Evolutionary conservation across 495 filamentous ascomycete species (phyloP).

Genomic region (Daldinia loculata): DNA sequence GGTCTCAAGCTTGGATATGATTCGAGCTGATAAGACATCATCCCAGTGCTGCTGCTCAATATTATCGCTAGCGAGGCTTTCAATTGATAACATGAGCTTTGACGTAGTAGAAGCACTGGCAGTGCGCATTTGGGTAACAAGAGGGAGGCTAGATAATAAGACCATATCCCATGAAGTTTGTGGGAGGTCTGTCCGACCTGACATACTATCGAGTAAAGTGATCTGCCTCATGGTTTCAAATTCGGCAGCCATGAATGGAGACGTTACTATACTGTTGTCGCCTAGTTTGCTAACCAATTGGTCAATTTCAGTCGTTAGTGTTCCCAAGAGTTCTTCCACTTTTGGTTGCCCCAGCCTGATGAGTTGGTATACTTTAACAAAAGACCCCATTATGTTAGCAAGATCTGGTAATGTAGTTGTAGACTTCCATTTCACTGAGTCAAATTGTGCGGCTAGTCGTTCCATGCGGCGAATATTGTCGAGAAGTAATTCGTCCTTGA

Average conservation of each 20-base stretch:
- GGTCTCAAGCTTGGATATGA: slow-evolving; percentile 65
- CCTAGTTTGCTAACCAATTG: slow-evolving; percentile 60
- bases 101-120: slow-evolving; percentile 49
- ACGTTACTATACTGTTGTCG: slow-evolving; percentile 50
- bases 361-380: slow-evolving; percentile 59
- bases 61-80: slow-evolving; percentile 52
- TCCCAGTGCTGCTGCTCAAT: slow-evolving; percentile 56
- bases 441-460: slow-evolving; percentile 76
- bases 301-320: slow-evolving; percentile 65
- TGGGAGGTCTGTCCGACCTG: slow-evolving; percentile 18
- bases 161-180: slow-evolving; percentile 45
- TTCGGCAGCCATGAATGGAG: slow-evolving; percentile 64
- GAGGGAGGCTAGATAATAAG: slow-evolving; percentile 58
- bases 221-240: slow-evolving; percentile 76
- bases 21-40: slow-evolving; percentile 61
- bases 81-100: slow-evolving; percentile 51
- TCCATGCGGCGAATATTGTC: slow-evolving; percentile 69
- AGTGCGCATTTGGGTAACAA: slow-evolving; percentile 55
- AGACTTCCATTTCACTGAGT: slow-evolving; percentile 64
- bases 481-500: slow-evolving; percentile 55
- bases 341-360: slow-evolving; percentile 56
- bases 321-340: slow-evolving; percentile 55
- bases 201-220: slow-evolving; percentile 54
- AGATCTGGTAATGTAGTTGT: slow-evolving; percentile 55
- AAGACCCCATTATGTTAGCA: slow-evolving; percentile 57